Evolutionary conservation across 2,329 filamentous ascomycete genomes (phyloP).

Genomic region (Stagonosporopsis vannaccii): DNA sequence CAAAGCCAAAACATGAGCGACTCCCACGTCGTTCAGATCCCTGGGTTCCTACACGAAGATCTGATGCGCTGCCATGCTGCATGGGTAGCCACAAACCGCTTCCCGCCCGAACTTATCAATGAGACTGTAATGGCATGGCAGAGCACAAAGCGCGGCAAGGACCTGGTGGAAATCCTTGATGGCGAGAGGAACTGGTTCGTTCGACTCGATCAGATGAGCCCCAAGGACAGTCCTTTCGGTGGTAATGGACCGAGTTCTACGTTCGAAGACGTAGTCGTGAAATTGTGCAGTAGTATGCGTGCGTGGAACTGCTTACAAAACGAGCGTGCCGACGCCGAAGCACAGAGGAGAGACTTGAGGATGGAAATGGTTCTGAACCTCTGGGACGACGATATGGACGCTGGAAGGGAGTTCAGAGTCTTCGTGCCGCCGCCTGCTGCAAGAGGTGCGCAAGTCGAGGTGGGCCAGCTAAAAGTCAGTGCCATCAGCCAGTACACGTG

Average conservation of each 20-base stretch:
- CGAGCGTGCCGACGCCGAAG: neutral
- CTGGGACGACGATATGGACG: neutral
- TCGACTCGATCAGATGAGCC: neutral
- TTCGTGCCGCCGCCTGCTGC: conserved; percentile 5
- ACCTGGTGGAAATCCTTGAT: neutral
- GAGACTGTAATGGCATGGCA: conserved; percentile 9
- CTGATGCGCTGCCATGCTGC: conserved; percentile 1
- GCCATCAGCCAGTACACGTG: neutral
- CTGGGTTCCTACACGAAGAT: neutral
- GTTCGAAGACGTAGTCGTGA: neutral
- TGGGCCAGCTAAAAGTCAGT: neutral
- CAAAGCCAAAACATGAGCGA: conserved; percentile 41
- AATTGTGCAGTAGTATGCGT: conserved; percentile 1
- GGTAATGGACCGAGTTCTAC: neutral
- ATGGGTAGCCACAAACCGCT: conserved; percentile 20
- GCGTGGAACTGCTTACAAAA: neutral
- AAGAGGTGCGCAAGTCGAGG: neutral
- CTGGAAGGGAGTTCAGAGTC: neutral
- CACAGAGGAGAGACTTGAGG: neutral
- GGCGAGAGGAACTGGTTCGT: conserved; percentile 1
- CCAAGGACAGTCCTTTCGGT: neutral
- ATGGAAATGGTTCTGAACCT: neutral
- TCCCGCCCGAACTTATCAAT: neutral
- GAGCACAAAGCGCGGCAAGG: neutral
- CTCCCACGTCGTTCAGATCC: neutral